phyloP scores from a whole-genome alignment of 108 stramenopile species.

The Chaetoceros tenuissimus region DNA sequence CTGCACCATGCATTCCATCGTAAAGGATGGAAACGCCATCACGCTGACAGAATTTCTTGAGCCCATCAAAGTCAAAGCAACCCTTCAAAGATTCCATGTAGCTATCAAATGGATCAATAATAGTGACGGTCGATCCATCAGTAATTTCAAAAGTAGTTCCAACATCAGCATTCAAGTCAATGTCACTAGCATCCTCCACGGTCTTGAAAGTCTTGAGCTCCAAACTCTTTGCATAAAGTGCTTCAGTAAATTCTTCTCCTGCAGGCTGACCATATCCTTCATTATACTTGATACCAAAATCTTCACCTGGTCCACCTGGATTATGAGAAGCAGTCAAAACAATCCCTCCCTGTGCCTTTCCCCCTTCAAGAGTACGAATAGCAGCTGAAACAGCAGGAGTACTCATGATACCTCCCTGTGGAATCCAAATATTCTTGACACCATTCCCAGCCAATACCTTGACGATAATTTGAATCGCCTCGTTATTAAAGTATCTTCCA shows the following conservation, averaged over 20 bases:
- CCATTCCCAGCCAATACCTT: conserved; percentile 88
- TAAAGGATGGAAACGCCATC: conserved; percentile 85
- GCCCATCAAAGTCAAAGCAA: conserved; percentile 92
- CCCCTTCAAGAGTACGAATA: conserved; percentile 65
- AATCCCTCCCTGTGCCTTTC: conserved; percentile 77
- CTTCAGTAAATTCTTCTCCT: conserved; percentile 92
- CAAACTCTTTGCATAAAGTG: conserved; percentile 64
- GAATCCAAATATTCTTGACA: conserved; percentile 82
- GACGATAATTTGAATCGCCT: conserved; percentile 91
- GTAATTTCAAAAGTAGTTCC: conserved; percentile 57
- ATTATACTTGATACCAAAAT: conserved; percentile 98
- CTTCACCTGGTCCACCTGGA: conserved; percentile 98
- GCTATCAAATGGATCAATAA: conserved; percentile 76
- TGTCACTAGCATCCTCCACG: conserved; percentile 33
- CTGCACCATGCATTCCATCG: conserved; percentile 99
- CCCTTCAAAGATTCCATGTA: conserved; percentile 78
- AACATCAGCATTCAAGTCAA: conserved; percentile 52
- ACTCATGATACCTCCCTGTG: conserved; percentile 88
- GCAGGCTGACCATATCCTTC: conserved; percentile 93
- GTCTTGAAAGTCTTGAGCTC: conserved; percentile 59
- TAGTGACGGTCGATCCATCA: conserved; percentile 57
- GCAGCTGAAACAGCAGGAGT: conserved; percentile 90
- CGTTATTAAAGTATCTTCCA: conserved; percentile 89
- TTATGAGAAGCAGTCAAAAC: conserved; percentile 98
- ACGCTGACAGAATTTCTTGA: conserved; percentile 60